Conservation (phyloP, 192 early-diverging fungal species). For the Coemansia sp. region DNA sequence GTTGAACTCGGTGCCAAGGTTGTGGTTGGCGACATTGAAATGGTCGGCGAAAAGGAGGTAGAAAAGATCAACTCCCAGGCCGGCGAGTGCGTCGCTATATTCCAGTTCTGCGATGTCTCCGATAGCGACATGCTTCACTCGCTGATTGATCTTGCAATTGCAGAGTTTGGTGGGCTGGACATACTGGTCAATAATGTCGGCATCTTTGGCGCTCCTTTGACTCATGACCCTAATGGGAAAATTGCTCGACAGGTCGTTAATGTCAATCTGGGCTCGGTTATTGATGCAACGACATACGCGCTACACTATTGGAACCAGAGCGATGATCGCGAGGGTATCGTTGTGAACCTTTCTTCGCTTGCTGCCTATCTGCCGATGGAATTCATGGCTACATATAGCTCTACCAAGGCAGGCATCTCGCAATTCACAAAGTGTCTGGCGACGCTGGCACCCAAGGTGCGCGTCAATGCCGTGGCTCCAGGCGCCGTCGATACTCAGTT, state of each 20-base stretch:
- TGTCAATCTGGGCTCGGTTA: constrained; percentile 62
- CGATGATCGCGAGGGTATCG: constrained; percentile 48
- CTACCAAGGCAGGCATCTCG: constrained; percentile 67
- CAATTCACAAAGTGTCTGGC: constrained; percentile 52
- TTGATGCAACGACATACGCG: constrained; percentile 67
- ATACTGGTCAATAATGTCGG: constrained; percentile 61
- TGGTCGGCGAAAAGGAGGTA: constrained; percentile 5
- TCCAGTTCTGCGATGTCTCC: constrained; percentile 52
- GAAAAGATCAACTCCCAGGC: constrained; percentile 30
- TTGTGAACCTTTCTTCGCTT: constrained; percentile 67
- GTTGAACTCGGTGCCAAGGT: constrained; percentile 55
- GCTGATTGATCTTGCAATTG: constrained; percentile 43
- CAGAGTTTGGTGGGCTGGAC: constrained; percentile 56
- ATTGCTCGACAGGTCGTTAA: constrained; percentile 59
- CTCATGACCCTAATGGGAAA: constrained; percentile 36
- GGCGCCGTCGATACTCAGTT: constrained; percentile 51
- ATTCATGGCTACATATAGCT: constrained; percentile 62
- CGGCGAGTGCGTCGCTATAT: constrained; percentile 26
- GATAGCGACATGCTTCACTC: constrained; percentile 17
- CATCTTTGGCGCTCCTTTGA: constrained; percentile 38
- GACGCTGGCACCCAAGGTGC: constrained; percentile 47
- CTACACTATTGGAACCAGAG: constrained; percentile 54
- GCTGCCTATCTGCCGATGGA: constrained; percentile 55
- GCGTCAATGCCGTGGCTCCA: constrained; percentile 61
- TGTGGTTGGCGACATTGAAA: constrained; percentile 54